Evolutionary conservation across 106 monocot genomes (phyloP), one percentile per base, ranked within the genome.

Genomic region (Dioscorea alata): DNA sequence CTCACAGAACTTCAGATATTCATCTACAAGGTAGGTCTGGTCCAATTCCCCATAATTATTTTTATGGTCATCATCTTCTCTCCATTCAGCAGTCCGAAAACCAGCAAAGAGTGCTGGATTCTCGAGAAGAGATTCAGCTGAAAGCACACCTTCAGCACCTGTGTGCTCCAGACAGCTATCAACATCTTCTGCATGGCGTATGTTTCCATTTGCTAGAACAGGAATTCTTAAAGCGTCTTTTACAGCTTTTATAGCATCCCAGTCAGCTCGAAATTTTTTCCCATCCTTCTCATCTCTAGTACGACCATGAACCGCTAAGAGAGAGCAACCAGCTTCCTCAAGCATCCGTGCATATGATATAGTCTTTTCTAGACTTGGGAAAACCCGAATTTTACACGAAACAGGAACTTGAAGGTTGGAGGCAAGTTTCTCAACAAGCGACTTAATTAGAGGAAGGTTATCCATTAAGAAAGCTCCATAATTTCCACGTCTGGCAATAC

Each of bases 401-500:
- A 99, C 90, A 17, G 99, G 99, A 66, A 99, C 85, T 28, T 66
- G 61, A 57, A 99, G 99, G 66, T 93, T 93, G 63, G 12, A 4
- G 3, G 81, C 76, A 19, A 99, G 74, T 65, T 87, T 93, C 67
- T 99, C 63, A 4, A 99, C 87, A 17, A 99, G 85, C 4, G 90
- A 82, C 69, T 78, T 99, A 72, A 99, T 60, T 13, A 99, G 79
- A 53, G 90, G 85, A n/a, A 87, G 92, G 70, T 93, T 90, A 23
- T 93, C 85, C 99, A 99, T 99, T 57, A 99, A 76, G 66, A 99
- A 99, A 31, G 99, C 99, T 24, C 99, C 99, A 75, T 99, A 99
- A 53, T 99, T 73, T 16, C 99, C 99, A 65, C 99, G 67, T 58
- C 83, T 87, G 0, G 99, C 99, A 73, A 99, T 99, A 56, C 99